phyloP scores from a whole-genome alignment of 345 rosid species.

The Salix purpurea region DNA sequence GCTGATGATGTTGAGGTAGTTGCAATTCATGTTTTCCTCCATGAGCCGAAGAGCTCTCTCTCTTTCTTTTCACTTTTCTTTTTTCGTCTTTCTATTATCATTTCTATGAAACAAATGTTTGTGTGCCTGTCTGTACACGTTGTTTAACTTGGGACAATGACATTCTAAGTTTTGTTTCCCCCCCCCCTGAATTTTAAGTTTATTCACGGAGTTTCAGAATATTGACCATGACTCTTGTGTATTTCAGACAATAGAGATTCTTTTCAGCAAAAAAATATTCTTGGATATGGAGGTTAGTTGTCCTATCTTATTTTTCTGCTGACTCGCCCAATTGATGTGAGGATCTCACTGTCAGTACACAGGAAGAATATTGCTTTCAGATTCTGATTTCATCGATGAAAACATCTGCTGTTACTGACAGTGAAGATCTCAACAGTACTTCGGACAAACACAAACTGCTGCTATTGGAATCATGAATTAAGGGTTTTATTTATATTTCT shows the following conservation, averaged over 20 bases:
- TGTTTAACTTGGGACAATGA: background rate
- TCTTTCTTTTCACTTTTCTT: background rate
- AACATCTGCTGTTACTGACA: no score
- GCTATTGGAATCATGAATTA: background rate
- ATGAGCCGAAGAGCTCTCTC: no score
- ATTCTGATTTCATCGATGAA: no score
- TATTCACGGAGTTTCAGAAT: background rate
- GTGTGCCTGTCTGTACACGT: background rate
- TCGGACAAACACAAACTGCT: background rate
- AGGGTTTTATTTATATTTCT: background rate
- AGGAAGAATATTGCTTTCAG: background rate
- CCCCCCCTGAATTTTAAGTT: background rate
- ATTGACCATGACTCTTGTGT: conserved; percentile 5
- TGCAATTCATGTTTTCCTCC: no score
- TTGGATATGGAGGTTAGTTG: conserved; percentile 70
- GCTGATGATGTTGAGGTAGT: background rate
- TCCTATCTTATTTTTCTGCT: background rate
- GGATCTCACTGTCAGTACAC: background rate
- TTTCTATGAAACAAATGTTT: background rate
- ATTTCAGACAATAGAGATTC: conserved; percentile 72
- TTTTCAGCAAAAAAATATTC: conserved; percentile 60
- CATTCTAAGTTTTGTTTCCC: background rate
- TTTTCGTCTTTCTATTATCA: background rate
- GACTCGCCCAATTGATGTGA: background rate
- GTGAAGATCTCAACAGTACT: no score